phyloP scores from a whole-genome alignment of 257 asterid genomes.

The Primulina eburnea region DNA sequence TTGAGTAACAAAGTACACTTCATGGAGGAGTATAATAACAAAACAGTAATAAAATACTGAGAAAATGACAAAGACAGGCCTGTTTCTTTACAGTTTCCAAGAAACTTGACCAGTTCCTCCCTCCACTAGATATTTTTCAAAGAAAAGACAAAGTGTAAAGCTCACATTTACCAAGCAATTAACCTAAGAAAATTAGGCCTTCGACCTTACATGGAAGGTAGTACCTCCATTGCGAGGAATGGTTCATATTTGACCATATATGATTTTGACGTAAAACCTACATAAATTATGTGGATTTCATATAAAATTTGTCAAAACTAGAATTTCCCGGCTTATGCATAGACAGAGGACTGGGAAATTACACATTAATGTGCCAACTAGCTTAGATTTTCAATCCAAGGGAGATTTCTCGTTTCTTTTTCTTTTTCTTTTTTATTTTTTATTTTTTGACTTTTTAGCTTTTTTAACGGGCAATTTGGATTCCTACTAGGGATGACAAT shows the following conservation, averaged over 20 bases:
- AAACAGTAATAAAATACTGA: slow-evolving; percentile 23
- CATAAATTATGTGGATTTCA: too few relatives aligned
- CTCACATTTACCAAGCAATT: slow-evolving; percentile 37
- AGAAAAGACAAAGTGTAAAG: slow-evolving; percentile 22
- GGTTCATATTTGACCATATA: too few relatives aligned
- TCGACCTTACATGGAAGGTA: too few relatives aligned
- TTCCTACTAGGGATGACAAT: slow-evolving; percentile 53
- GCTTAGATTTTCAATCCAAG: not conserved
- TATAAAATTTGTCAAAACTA: too few relatives aligned
- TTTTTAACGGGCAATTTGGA: slow-evolving; percentile 31
- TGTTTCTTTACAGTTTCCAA: slow-evolving; percentile 41
- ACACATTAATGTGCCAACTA: slow-evolving; percentile 13
- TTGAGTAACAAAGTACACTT: slow-evolving; percentile 17
- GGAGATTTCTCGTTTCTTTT: not conserved
- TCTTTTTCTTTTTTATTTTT: not conserved
- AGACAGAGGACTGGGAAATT: slow-evolving; percentile 18
- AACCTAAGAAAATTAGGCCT: slow-evolving; percentile 31
- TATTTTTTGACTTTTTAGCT: not conserved
- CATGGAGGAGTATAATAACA: slow-evolving; percentile 13
- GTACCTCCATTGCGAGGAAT: too few relatives aligned
- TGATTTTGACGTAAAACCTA: too few relatives aligned
- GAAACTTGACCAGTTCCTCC: slow-evolving; percentile 42
- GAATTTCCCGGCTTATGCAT: slow-evolving; percentile 24
- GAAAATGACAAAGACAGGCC: slow-evolving; percentile 44
- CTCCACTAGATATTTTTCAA: slow-evolving; percentile 35